These are phyloP conservation scores for Apiospora malaysiana DNA, from an alignment of 2,329 filamentous ascomycete genomes.

Conservation along the genomic window DNA sequence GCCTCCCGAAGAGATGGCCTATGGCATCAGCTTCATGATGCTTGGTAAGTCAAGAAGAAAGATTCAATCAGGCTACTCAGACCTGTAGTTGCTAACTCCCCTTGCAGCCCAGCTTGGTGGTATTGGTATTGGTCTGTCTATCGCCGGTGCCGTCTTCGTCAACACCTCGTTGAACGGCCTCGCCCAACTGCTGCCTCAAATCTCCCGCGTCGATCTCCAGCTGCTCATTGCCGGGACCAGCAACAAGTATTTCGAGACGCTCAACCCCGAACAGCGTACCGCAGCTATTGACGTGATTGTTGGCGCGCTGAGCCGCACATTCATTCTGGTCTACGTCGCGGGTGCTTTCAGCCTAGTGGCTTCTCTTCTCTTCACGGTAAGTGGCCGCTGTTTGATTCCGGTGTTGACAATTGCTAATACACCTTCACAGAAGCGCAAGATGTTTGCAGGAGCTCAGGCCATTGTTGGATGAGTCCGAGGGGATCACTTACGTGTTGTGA, in stretches of 20 bases:
- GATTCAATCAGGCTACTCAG: not conserved
- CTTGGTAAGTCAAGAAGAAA: slow-evolving; percentile 1
- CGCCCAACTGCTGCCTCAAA: not conserved
- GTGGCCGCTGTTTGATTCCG: not conserved
- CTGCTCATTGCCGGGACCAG: not conserved
- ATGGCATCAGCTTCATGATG: slow-evolving; percentile 44
- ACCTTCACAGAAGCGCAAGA: not conserved
- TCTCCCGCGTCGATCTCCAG: not conserved
- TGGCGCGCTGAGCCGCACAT: not conserved
- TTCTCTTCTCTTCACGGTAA: not conserved
- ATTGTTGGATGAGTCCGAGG: not conserved
- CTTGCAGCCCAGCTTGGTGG: slow-evolving; percentile 5
- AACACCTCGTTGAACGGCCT: slow-evolving; percentile 20
- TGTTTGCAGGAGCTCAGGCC: not conserved
- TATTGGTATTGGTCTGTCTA: slow-evolving; percentile 21
- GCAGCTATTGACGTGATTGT: not conserved
- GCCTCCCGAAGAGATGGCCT: slow-evolving; percentile 34
- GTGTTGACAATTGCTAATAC: not conserved
- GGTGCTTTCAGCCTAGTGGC: slow-evolving; percentile 4
- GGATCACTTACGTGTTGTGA: not conserved
- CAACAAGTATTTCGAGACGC: not conserved
- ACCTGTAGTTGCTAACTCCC: not conserved
- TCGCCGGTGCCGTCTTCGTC: slow-evolving; percentile 26
- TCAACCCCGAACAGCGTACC: not conserved
- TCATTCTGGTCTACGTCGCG: slow-evolving; percentile 1